Base-by-base conservation (phyloP, 257 asterid genomes). In the Gentiana dahurica region DNA sequence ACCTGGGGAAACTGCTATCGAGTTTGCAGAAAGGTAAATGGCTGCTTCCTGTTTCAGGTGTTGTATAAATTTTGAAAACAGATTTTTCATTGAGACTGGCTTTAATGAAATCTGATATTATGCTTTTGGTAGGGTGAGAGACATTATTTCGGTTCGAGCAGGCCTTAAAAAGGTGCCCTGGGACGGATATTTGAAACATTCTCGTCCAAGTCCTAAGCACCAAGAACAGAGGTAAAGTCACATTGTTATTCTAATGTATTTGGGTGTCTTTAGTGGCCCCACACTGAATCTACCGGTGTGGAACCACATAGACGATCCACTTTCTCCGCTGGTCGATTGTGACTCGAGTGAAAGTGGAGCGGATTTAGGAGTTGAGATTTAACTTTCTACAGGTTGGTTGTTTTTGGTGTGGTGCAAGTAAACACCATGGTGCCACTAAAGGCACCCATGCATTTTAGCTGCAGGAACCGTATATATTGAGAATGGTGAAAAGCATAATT, bases 141-240 rank as follows among this genome's bases (percentile, higher is more conserved):
- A 76, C 79, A 92, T 88, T 53, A 92, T 92, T 53, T 83, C 99
- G 63, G 84, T 82, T 62, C 79, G 99, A 65, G 99, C 87, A 3
- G 87, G 91, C 37, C 74, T 82, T 52, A 79, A 71, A 65, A 82
- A 58, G 82, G 91, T 82, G 24, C 91, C 91, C 4, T 79, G 91
- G 84, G 90, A 79, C 68, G 86, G 90, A 59, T 82, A 81, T 67
- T 75, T 92, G 77, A 92, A 92, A 71, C 88, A 92, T 80, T 83
- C 95, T 68, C 95, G 91, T 57, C 99, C 97, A 56, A 88, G 95
- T 69, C 95, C 95, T 35, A 88, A 89, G 76, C 97, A 77, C 60
- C 83, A 83, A 44, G 99, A 86, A 68, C 45, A 8, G 45, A 92
- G 88, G 99, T 92, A 86, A 24, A 77, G 99, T 70, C 59, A 33